Conservation (phyloP, 2,329 filamentous ascomycete species). For the Botrytis sinoallii region DNA sequence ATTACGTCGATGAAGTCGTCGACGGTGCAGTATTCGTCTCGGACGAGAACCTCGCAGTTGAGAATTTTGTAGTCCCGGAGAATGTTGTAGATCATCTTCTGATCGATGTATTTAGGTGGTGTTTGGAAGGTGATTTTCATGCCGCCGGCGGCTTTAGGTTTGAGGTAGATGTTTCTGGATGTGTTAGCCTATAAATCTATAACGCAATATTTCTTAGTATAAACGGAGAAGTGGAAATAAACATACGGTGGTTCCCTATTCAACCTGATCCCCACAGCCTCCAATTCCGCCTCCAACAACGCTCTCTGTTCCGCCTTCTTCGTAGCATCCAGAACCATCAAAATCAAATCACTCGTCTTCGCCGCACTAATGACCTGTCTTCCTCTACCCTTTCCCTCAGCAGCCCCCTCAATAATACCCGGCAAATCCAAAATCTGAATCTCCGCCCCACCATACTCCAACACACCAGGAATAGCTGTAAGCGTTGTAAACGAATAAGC, state of each 20-base stretch:
- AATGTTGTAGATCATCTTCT: conserved; percentile 98
- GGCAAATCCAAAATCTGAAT: conserved; percentile 97
- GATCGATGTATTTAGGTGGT: conserved; percentile 86
- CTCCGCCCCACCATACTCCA: conserved; percentile 96
- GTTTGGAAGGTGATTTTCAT: conserved; percentile 97
- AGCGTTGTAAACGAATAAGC: conserved; percentile 97
- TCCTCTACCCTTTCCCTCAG: conserved; percentile 93
- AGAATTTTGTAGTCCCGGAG: conserved; percentile 97
- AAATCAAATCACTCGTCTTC: conserved; percentile 94
- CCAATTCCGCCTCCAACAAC: conserved; percentile 84
- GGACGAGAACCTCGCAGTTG: conserved; percentile 92
- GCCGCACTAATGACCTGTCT: conserved; percentile 96
- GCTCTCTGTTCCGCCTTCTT: conserved; percentile 93
- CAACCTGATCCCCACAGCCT: conserved; percentile 89
- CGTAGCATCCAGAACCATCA: conserved; percentile 96
- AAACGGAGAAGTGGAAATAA: not conserved
- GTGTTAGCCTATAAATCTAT: not conserved
- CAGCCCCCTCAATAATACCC: conserved; percentile 95
- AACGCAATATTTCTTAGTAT: too few relatives aligned
- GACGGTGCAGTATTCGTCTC: conserved; percentile 92
- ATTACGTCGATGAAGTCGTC: conserved; percentile 99
- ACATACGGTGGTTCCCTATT: conserved; percentile 85
- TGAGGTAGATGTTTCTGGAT: conserved; percentile 88
- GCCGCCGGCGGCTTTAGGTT: conserved; percentile 90
- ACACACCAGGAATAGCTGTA: conserved; percentile 93